phyloP scores from a whole-genome alignment of 2,329 filamentous ascomycete genomes.

The Calonectria multiphialidica region DNA sequence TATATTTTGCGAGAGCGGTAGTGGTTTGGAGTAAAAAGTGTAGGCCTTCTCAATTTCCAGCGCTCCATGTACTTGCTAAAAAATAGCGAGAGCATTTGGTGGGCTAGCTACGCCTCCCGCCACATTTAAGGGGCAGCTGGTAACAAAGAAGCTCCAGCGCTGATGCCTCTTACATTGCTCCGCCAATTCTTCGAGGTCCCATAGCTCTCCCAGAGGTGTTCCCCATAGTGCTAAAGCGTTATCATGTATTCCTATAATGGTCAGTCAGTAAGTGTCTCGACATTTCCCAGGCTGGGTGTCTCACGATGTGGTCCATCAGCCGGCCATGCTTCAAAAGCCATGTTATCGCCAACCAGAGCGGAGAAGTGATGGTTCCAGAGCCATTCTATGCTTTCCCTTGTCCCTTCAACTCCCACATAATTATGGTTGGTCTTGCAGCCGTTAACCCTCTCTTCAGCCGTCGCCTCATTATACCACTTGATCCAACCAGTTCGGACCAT shows the following conservation, averaged over 20 bases:
- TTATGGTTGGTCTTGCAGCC: conserved; percentile 10
- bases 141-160: conserved; percentile 72
- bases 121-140: conserved; percentile 65
- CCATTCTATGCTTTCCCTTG: not conserved
- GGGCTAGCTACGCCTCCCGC: conserved; percentile 29
- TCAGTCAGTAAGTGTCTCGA: not conserved
- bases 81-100: conserved; percentile 40
- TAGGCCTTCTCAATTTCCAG: not conserved
- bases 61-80: conserved; percentile 5
- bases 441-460: not conserved
- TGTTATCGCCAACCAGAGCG: conserved; percentile 13
- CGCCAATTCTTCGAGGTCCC: conserved; percentile 66
- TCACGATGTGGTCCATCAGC: not conserved
- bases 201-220: conserved; percentile 65
- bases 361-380: conserved; percentile 21
- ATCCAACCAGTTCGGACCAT: conserved; percentile 17
- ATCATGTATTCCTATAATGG: conserved; percentile 7
- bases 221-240: conserved; percentile 8
- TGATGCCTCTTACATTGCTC: conserved; percentile 63
- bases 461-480: conserved; percentile 14
- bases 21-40: too few relatives aligned
- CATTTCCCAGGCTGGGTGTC: not conserved
- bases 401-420: conserved; percentile 14
- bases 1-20: too few relatives aligned
- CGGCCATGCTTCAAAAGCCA: conserved; percentile 17